These are phyloP conservation scores for Withania somnifera DNA, from an alignment of 305 asterid species.

Conservation along the genomic window DNA sequence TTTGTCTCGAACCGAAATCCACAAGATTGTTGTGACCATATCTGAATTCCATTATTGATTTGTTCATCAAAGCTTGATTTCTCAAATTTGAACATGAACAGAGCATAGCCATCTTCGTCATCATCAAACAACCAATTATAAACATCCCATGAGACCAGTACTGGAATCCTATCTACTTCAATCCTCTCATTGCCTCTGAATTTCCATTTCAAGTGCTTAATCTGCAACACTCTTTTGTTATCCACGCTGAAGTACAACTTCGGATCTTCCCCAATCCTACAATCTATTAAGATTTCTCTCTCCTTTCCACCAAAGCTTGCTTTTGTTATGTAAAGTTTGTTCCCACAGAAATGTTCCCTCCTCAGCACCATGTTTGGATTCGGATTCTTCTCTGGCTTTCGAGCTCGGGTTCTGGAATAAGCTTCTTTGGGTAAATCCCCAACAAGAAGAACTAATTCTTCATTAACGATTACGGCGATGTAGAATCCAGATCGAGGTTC, in stretches of 20 bases:
- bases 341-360: conserved; percentile 43
- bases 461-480: conserved; percentile 27
- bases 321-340: conserved; percentile 33
- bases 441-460: conserved; percentile 26
- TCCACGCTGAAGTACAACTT: conserved; percentile 26
- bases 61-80: conserved; percentile 10
- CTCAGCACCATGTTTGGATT: conserved; percentile 18
- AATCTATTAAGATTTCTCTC: conserved; percentile 31
- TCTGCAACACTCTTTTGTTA: conserved; percentile 24
- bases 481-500: conserved; percentile 47
- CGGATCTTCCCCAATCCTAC: conserved; percentile 30
- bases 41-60: background rate
- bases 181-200: conserved; percentile 53
- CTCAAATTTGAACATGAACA: conserved; percentile 41
- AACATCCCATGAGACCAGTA: conserved; percentile 55
- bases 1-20: conserved; percentile 43
- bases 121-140: conserved; percentile 40
- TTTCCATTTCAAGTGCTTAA: conserved; percentile 54
- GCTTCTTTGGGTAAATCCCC: conserved; percentile 33
- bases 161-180: conserved; percentile 32
- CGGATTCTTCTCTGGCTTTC: background rate
- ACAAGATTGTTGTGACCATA: conserved; percentile 17
- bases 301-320: conserved; percentile 28
- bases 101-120: conserved; percentile 35
- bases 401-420: conserved; percentile 5